Evolutionary conservation across 176 grass and related monocot genomes (phyloP).

Genomic region (Musa itinerans): DNA sequence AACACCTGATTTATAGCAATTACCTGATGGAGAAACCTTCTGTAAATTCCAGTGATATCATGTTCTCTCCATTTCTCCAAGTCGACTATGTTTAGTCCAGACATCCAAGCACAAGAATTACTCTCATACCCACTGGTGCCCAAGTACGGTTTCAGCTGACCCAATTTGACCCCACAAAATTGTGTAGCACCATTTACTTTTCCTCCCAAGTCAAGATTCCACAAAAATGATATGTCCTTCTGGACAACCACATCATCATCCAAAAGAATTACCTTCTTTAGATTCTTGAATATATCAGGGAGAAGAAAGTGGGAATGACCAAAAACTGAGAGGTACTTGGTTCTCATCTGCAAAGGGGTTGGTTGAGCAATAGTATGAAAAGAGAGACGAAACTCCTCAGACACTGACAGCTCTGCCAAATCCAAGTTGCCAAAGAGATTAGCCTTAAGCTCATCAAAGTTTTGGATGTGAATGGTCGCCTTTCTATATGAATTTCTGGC

Average conservation of each 20-base stretch:
- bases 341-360: slow-evolving; percentile 31
- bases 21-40: slow-evolving; percentile 45
- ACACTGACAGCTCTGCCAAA: slow-evolving; percentile 36
- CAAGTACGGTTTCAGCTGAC: slow-evolving; percentile 45
- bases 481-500: slow-evolving; percentile 50
- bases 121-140: slow-evolving; percentile 30
- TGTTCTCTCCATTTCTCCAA: slow-evolving; percentile 62
- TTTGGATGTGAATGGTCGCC: slow-evolving; percentile 36
- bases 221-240: slow-evolving; percentile 57
- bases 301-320: slow-evolving; percentile 77
- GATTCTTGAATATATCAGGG: slow-evolving; percentile 61
- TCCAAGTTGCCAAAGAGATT: slow-evolving; percentile 16
- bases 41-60: slow-evolving; percentile 30
- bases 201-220: slow-evolving; percentile 59
- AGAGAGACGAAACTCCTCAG: slow-evolving; percentile 71
- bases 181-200: slow-evolving; percentile 57
- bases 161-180: slow-evolving; percentile 49
- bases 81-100: slow-evolving; percentile 61
- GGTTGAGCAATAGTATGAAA: slow-evolving; percentile 20
- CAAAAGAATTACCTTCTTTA: slow-evolving; percentile 63
- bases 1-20: slow-evolving; percentile 14
- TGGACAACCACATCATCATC: slow-evolving; percentile 78
- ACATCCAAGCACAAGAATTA: slow-evolving; percentile 67
- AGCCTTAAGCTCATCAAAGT: slow-evolving; percentile 45
- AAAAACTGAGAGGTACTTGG: slow-evolving; percentile 74